phyloP scores from a whole-genome alignment of 768 basidiomycete species.

The Boletus rubropictus region DNA sequence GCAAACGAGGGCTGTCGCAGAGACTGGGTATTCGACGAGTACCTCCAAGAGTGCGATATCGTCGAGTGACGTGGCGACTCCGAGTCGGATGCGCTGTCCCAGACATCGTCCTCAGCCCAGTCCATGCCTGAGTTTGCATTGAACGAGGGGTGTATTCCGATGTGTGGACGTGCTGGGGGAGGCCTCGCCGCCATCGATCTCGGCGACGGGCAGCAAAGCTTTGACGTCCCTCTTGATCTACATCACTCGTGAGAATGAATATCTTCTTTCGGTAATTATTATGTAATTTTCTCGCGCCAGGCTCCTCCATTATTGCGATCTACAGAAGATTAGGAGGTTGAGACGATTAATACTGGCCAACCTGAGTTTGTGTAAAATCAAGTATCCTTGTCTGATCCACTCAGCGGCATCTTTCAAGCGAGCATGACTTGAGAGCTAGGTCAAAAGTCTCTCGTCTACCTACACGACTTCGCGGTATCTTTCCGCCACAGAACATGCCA shows the following conservation, averaged over 20 bases:
- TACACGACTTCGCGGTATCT: background rate
- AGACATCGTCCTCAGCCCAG: constrained; percentile 83
- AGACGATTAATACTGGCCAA: constrained; percentile 15
- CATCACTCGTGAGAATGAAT: constrained; percentile 6
- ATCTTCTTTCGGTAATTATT: background rate
- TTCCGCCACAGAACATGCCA: no score
- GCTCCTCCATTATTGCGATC: no score
- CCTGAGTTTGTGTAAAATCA: constrained; percentile 13
- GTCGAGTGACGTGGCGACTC: constrained; percentile 60
- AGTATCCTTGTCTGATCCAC: background rate
- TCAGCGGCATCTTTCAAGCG: constrained; percentile 2
- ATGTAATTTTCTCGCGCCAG: background rate
- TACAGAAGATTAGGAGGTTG: background rate
- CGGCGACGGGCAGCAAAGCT: constrained; percentile 15
- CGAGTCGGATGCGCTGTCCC: constrained; percentile 79
- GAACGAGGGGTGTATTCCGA: constrained; percentile 50
- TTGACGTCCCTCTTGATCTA: background rate
- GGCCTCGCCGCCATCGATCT: constrained; percentile 49
- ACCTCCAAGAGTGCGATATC: constrained; percentile 41
- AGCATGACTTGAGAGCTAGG: no score
- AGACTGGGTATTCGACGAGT: constrained; percentile 22
- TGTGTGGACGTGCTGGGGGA: constrained; percentile 70
- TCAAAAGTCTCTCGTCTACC: background rate
- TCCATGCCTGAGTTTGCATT: constrained; percentile 47
- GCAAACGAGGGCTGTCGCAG: constrained; percentile 27